Conservation (phyloP, 129 eudicot species). For the Erigeron canadensis region DNA sequence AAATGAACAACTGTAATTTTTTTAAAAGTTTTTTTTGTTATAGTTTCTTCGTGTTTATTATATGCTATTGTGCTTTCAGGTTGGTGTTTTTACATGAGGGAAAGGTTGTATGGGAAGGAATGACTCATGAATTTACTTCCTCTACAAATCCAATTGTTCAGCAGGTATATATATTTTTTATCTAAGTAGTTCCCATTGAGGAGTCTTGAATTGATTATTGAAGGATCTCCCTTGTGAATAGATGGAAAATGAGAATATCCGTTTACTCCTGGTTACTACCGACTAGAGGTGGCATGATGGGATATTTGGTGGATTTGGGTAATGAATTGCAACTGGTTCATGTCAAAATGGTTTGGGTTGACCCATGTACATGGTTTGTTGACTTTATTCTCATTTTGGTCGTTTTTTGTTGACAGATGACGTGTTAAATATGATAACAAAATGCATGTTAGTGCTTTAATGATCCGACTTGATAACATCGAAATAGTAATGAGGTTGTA, state of each 20-base stretch:
- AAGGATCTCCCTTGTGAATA: neutral
- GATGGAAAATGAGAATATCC: neutral
- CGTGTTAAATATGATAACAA: neutral
- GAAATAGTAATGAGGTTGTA: neutral
- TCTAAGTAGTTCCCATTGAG: neutral
- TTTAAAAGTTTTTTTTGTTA: too few relatives aligned
- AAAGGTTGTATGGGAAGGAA: conserved; percentile 94
- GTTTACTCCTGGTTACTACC: neutral
- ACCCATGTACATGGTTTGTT: neutral
- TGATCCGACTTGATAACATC: neutral
- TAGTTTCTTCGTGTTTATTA: neutral
- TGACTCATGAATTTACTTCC: conserved; percentile 85
- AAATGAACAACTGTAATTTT: neutral
- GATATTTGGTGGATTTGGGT: neutral
- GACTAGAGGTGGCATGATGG: neutral
- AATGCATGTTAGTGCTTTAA: neutral
- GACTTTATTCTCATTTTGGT: neutral
- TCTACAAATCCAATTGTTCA: conserved; percentile 84
- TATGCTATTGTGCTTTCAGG: conserved; percentile 37
- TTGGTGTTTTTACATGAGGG: conserved; percentile 89
- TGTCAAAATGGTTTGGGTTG: neutral
- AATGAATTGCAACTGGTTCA: neutral
- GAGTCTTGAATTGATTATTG: neutral
- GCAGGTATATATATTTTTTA: conserved; percentile 50
- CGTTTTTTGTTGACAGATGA: neutral